Evolutionary conservation across 148 eudicot genomes (phyloP), one percentile per base, ranked within the genome.

Genomic region (Rhododendron kiyosumense): DNA sequence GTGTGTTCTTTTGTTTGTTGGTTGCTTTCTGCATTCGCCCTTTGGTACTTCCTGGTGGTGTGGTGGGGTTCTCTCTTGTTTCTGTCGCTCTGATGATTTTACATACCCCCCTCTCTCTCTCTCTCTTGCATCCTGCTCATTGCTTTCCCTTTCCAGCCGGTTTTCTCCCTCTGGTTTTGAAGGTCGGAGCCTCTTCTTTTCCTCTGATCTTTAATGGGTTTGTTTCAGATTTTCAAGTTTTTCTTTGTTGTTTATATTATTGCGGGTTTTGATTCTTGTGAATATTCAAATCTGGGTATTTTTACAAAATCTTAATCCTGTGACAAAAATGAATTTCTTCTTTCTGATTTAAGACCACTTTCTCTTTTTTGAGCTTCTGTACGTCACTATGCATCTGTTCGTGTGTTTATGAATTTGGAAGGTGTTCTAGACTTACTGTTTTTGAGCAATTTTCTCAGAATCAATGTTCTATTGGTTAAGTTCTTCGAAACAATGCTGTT

Each of bases 1-100:
- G 49, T 84, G 86, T 73, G 86, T 73, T 87, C 84, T 41, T 78
- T 41, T 78, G 67, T 46, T 84, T 85, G 73, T 48, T 82, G 83
- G 85, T 71, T 83, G 83, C 82, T 52, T 78, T 77, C 63, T 85
- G 88, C 71, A 28, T 63, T 89, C 61, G 82, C 57, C 57, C 52
- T 11, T 43, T 86, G 71, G 85, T 82, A 79, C 87, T 89, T 88
- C 65, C 71, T 59, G 71, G 71, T 65, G 75, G 7, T 14, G 41
- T 87, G 87, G 87, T 79, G 49, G 34, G 38, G 30, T 67, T 67
- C n/a, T 74, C 52, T 85, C 52, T 81, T 52, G 79, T 46, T 77
- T 87, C 82, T 89, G 85, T 84, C 82, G 20, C 69, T 36, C 81
- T 1, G 48, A 52, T 59, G n/a, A 59, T 22, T 20, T 59, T 59